Evolutionary conservation across 495 filamentous ascomycete genomes (phyloP).

Genomic region (Penicillium lividum): DNA sequence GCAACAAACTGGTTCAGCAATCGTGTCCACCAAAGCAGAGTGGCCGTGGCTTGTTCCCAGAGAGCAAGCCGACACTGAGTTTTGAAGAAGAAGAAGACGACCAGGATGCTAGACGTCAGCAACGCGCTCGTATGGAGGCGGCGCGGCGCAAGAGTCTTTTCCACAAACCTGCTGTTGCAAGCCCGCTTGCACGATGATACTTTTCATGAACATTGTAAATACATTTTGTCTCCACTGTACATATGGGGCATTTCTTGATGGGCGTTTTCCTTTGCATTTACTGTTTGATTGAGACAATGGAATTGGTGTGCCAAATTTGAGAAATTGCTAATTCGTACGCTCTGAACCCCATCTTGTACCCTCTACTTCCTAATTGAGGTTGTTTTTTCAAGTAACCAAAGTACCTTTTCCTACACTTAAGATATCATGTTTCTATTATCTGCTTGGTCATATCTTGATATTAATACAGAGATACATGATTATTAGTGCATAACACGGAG

Average conservation of each 20-base stretch:
- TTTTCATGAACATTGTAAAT: conserved; percentile 7
- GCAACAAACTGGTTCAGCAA: conserved; percentile 59
- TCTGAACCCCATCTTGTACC: too few species aligned
- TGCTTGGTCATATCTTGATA: too few species aligned
- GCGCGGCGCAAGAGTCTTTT: conserved; percentile 81
- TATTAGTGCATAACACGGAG: too few species aligned
- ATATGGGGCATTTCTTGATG: conserved; percentile 20
- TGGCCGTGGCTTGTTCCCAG: conserved; percentile 46
- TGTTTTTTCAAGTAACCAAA: too few species aligned
- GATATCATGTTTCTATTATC: too few species aligned
- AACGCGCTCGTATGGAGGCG: conserved; percentile 68
- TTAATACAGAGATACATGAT: too few species aligned
- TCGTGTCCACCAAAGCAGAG: conserved; percentile 73
- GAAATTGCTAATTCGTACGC: too few species aligned
- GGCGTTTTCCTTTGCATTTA: conserved; percentile 2
- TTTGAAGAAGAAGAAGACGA: conserved; percentile 26
- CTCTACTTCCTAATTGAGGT: too few species aligned
- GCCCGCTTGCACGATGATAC: conserved; percentile 55
- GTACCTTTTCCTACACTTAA: too few species aligned
- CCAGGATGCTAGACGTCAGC: conserved; percentile 41
- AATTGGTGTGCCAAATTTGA: too few species aligned
- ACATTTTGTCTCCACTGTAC: conserved; percentile 19
- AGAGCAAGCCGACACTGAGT: conserved; percentile 12
- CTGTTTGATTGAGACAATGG: background rate
- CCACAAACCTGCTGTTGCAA: conserved; percentile 75